phyloP scores from a whole-genome alignment of 148 eudicot species.

The Agrostemma githago region DNA sequence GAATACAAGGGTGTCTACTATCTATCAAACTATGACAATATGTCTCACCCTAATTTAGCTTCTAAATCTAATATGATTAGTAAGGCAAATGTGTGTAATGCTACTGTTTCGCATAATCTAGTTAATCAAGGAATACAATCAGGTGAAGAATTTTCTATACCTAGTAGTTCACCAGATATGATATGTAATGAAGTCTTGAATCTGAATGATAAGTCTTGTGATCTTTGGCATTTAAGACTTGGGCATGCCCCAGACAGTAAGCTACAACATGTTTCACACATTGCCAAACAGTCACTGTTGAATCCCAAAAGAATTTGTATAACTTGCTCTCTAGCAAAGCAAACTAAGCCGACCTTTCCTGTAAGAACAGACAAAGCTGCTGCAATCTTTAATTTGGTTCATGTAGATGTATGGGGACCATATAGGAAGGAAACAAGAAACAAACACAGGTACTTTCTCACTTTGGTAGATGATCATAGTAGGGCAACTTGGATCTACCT shows the following conservation, averaged over 20 bases:
- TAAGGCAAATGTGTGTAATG: not conserved
- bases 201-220: no score
- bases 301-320: not conserved
- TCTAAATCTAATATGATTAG: not conserved
- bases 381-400: no score
- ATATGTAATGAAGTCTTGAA: no score
- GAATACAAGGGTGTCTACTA: not conserved
- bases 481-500: not conserved
- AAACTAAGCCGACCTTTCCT: not conserved
- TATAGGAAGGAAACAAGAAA: not conserved
- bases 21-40: not conserved
- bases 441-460: not conserved
- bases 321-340: not conserved
- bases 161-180: no score
- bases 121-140: no score
- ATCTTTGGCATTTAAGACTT: not conserved
- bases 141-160: no score
- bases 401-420: conserved; percentile 3
- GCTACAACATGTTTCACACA: not conserved
- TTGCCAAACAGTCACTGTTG: not conserved
- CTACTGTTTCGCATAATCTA: not conserved
- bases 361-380: no score
- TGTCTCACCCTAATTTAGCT: no score
- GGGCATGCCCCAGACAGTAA: not conserved
- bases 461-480: not conserved